A percentile compares a stretch with the other conserved stretches of the same genome.
Conservation (phyloP, 305 asterid species). For the Fraxinus albicans region DNA sequence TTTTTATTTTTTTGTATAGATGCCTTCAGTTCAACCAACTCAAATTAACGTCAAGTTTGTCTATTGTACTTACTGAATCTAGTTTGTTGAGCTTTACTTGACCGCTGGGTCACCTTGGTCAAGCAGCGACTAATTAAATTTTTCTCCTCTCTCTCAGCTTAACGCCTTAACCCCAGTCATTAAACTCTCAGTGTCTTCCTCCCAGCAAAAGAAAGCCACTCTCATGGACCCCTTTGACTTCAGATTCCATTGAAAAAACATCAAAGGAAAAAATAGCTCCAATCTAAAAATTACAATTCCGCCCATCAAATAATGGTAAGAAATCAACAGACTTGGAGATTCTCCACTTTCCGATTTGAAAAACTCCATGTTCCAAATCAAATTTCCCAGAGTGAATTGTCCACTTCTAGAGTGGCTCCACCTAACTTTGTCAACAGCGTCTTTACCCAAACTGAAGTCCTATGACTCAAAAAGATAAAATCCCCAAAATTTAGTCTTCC, state of each 20-base stretch:
- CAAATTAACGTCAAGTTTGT: background rate
- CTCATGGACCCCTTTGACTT: background rate
- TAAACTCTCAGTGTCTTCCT: background rate
- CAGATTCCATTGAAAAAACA: background rate
- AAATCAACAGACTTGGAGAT: background rate
- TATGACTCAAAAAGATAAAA: background rate
- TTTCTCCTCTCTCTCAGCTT: background rate
- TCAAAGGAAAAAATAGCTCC: background rate
- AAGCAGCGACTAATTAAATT: background rate
- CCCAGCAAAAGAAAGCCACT: background rate
- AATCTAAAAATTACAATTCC: background rate
- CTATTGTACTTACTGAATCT: background rate
- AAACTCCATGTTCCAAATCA: background rate
- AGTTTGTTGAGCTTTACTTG: background rate
- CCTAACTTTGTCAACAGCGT: background rate
- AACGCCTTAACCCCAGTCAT: background rate
- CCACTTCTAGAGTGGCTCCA: background rate
- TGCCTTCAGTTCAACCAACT: background rate
- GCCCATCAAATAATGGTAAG: background rate
- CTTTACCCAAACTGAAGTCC: background rate
- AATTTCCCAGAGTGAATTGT: background rate
- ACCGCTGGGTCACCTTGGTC: background rate
- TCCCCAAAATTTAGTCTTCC: background rate
- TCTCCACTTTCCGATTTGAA: background rate
- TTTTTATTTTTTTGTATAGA: background rate